Evolutionary conservation across 805 yeast species (phyloP), one percentile per base, ranked within the genome.

Genomic region (Ogataea siamensis): DNA sequence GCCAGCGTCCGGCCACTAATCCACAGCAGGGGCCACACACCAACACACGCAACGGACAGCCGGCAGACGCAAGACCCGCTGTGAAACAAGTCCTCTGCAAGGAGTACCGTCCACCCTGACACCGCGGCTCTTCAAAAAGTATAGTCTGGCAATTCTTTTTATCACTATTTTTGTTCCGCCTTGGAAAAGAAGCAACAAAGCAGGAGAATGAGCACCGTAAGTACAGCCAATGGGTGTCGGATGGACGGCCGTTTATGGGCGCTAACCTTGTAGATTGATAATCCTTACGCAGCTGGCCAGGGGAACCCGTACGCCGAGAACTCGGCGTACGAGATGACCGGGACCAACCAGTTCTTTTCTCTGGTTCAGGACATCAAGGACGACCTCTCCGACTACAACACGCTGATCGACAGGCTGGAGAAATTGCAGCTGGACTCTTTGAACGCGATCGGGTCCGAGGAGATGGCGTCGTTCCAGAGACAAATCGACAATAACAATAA

Each of bases 401-500:
- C 74, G 54, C 66, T 83, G 46, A 76, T 87, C 46, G 79, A 79
- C 50, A 70, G 82, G 51, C 76, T 86, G 44, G 84, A 83, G 59
- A 70, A 73, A 41, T 71, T 80, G 52, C 95, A 87, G 66, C 71
- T 73, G 56, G 76, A 80, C 51, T 68, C 87, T 25, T 66, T 87
- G 54, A 80, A 79, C 47, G 93, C 85, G 49, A 78, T 84, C 45
- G 80, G 80, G 51, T 78, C 77, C 45, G 83, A 80, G 44, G 80
- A 78, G 54, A 84, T 83, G 55, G 75, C 74, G 39, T 74, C 77
- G 54, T 70, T 79, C 43, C 80, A 87, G 62, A 73, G 75, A 47
- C 87, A 86, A 63, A 73, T 93, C 43, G 96, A 89, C 57, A 70
- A 76, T 43, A 71, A 86, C 42, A 80, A 81, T 35, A 68, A 83